Conservation (phyloP, 192 early-diverging fungal genomes). For the Backusella westeae region DNA sequence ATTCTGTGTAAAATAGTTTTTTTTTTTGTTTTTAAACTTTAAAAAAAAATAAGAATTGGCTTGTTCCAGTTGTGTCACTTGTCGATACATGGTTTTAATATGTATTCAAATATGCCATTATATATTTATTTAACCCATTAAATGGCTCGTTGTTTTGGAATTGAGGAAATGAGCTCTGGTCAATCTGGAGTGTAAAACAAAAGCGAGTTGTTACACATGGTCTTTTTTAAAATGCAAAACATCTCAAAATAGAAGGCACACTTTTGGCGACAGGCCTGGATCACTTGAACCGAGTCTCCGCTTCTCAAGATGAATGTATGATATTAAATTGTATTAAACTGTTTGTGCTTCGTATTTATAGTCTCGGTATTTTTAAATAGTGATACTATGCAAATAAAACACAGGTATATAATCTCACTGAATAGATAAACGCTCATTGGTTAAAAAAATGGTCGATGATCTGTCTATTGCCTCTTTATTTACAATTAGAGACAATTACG, state of each 20-base stretch:
- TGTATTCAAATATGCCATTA: not conserved
- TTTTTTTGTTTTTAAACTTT: not conserved
- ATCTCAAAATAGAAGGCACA: not conserved
- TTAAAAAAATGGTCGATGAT: not conserved
- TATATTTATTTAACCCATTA: not conserved
- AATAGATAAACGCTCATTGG: not conserved
- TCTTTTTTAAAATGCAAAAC: slow-evolving; percentile 3
- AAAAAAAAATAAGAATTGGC: not conserved
- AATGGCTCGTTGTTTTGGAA: not conserved
- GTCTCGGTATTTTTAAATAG: not conserved
- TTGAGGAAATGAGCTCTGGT: not conserved
- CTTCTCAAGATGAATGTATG: not conserved
- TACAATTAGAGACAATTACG: not conserved
- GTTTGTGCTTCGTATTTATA: not conserved
- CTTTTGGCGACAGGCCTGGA: slow-evolving; percentile 2
- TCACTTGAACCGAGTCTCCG: slow-evolving; percentile 7
- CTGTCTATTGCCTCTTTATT: not conserved
- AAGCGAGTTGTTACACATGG: not conserved
- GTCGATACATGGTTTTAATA: not conserved
- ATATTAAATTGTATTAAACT: not conserved
- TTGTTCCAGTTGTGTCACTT: not conserved
- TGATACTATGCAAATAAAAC: not conserved
- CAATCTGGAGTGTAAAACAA: not conserved
- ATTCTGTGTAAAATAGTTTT: not conserved
- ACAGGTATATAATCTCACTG: not conserved